Conservation (phyloP, 2,329 filamentous ascomycete species). For the Talaromyces marneffei region DNA sequence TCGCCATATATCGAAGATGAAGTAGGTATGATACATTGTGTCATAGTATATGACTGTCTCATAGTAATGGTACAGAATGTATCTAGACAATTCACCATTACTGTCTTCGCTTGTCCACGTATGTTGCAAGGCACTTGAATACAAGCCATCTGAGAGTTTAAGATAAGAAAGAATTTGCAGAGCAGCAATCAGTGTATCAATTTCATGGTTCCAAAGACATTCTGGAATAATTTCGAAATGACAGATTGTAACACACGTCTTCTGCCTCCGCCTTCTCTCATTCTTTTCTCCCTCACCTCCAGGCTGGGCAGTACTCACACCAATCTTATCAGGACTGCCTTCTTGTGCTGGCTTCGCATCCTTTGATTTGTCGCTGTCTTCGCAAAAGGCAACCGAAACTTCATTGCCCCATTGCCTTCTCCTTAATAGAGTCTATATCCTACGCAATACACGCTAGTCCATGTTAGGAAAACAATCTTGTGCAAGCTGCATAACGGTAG, state of each 20-base stretch:
- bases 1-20: neutral
- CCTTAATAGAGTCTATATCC: neutral
- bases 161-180: neutral
- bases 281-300: too few relatives aligned
- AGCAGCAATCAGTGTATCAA: neutral
- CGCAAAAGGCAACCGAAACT: too few relatives aligned
- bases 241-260: neutral
- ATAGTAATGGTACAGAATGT: neutral
- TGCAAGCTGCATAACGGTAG: neutral
- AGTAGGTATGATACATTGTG: neutral
- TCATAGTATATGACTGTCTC: neutral
- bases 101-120: neutral
- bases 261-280: too few relatives aligned
- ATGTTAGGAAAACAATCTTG: neutral
- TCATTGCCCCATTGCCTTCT: too few relatives aligned
- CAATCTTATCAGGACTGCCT: too few relatives aligned
- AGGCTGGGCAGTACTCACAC: too few relatives aligned
- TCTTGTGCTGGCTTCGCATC: too few relatives aligned
- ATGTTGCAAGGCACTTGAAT: neutral
- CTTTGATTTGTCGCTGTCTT: too few relatives aligned
- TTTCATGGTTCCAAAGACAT: neutral
- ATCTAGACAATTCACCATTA: neutral
- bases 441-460: neutral
- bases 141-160: neutral
- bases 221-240: neutral